Conservation (phyloP, 768 basidiomycete genomes). For the Leccinum truebloodii region DNA sequence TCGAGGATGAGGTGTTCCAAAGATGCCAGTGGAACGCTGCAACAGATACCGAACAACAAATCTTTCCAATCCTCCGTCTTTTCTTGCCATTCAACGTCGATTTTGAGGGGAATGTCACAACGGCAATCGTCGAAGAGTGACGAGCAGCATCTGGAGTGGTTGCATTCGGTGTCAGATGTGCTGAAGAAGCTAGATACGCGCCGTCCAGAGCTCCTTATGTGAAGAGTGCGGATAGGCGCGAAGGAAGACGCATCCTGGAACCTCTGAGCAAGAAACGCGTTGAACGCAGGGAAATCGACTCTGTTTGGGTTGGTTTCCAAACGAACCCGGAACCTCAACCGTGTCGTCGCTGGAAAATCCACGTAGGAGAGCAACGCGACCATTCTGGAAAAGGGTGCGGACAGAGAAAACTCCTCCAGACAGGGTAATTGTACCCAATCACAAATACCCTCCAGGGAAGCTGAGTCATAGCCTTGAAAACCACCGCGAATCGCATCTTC, state of each 20-base stretch:
- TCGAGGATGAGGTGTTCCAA: background rate
- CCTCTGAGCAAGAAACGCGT: background rate
- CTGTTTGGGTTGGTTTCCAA: background rate
- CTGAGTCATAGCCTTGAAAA: background rate
- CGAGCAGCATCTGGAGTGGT: background rate
- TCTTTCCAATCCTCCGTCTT: background rate
- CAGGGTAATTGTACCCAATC: background rate
- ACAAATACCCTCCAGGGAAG: background rate
- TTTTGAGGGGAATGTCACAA: slow-evolving; percentile 1
- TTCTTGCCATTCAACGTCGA: background rate
- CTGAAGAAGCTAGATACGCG: background rate
- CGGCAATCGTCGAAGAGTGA: background rate
- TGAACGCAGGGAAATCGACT: background rate
- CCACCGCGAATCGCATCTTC: background rate
- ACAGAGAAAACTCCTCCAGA: background rate
- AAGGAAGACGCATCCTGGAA: background rate
- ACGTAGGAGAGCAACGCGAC: background rate
- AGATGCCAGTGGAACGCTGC: background rate
- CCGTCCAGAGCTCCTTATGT: too few species aligned
- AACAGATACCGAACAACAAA: background rate
- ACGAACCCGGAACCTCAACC: background rate
- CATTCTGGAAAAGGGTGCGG: background rate
- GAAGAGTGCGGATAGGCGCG: background rate
- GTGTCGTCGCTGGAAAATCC: background rate
- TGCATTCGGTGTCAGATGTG: background rate